phyloP scores from a whole-genome alignment of 2,329 filamentous ascomycete genomes.

The Chaetomium strumarium region DNA sequence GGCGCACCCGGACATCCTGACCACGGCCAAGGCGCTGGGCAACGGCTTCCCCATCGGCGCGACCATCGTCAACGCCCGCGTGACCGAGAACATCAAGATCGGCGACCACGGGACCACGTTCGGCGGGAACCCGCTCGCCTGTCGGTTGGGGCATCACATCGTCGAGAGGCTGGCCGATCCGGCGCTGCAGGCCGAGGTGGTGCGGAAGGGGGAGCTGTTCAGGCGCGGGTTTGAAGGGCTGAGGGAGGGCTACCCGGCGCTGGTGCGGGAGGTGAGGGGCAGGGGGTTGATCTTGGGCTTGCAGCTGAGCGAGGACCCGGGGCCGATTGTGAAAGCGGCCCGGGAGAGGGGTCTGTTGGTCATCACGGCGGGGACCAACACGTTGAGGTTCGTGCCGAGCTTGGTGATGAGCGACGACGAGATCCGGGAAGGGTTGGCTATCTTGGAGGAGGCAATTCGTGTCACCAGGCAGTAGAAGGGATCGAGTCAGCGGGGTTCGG shows the following conservation, averaged over 20 bases:
- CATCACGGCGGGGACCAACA: constrained; percentile 91
- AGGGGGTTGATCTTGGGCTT: constrained; percentile 80
- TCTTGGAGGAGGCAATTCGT: constrained; percentile 63
- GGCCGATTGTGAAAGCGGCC: constrained; percentile 73
- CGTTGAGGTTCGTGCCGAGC: constrained; percentile 84
- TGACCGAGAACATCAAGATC: constrained; percentile 58
- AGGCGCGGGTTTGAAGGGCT: constrained; percentile 42
- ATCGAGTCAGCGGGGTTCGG: background rate
- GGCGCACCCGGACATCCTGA: constrained; percentile 89
- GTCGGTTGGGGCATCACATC: constrained; percentile 78
- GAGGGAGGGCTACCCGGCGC: constrained; percentile 50
- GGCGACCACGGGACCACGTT: constrained; percentile 92
- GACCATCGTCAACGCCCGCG: constrained; percentile 54
- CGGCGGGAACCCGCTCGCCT: constrained; percentile 84
- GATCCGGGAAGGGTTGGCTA: constrained; percentile 70
- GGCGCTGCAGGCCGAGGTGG: constrained; percentile 62
- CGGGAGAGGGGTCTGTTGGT: constrained; percentile 81
- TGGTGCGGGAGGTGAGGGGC: constrained; percentile 75
- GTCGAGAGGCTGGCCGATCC: constrained; percentile 68
- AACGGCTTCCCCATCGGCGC: constrained; percentile 96
- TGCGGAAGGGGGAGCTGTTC: constrained; percentile 55
- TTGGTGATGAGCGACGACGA: constrained; percentile 74
- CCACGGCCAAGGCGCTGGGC: constrained; percentile 90
- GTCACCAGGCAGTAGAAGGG: constrained; percentile 29
- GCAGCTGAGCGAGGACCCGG: constrained; percentile 70